A percentile compares a stretch with the other conserved stretches of the same genome.
Evolutionary conservation across 192 early-diverging fungal genomes (phyloP).

Genomic region (Rhizoclosmatium globosum): DNA sequence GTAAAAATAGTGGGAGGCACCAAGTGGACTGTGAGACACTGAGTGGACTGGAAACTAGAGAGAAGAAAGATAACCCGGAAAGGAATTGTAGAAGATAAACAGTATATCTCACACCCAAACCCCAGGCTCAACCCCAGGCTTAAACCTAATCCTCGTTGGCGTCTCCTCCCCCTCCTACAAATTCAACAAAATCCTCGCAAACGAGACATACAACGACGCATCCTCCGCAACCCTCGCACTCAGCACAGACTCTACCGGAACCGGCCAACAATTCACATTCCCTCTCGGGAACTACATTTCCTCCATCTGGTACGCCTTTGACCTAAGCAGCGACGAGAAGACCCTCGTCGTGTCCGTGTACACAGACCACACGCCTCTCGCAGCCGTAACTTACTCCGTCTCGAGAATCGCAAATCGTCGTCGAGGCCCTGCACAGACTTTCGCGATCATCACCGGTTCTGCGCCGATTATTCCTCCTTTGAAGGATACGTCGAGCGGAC

Average conservation of each 20-base stretch:
- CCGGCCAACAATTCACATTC: constrained; percentile 62
- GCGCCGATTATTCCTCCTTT: no score
- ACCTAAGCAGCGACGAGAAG: constrained; percentile 33
- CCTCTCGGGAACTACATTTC: constrained; percentile 73
- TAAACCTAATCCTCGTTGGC: constrained; percentile 82
- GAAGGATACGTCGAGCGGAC: no score
- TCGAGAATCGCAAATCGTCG: constrained; percentile 64
- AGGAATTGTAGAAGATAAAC: no score
- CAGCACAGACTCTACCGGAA: constrained; percentile 65
- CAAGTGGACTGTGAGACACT: no score
- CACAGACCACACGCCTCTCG: constrained; percentile 76
- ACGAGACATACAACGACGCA: constrained; percentile 77
- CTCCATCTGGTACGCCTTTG: constrained; percentile 43
- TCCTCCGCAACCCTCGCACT: constrained; percentile 75
- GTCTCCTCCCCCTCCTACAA: constrained; percentile 77
- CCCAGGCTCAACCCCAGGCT: no score
- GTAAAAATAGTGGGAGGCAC: no score
- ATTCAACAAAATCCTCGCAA: constrained; percentile 89
- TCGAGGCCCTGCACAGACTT: background rate
- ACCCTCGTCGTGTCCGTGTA: background rate
- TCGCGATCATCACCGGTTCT: no score
- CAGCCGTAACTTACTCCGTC: constrained; percentile 88
- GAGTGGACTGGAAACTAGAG: no score
- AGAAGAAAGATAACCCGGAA: no score
- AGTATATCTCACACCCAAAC: no score